phyloP scores from a whole-genome alignment of 2,329 filamentous ascomycete genomes.

The Nemania abortiva region DNA sequence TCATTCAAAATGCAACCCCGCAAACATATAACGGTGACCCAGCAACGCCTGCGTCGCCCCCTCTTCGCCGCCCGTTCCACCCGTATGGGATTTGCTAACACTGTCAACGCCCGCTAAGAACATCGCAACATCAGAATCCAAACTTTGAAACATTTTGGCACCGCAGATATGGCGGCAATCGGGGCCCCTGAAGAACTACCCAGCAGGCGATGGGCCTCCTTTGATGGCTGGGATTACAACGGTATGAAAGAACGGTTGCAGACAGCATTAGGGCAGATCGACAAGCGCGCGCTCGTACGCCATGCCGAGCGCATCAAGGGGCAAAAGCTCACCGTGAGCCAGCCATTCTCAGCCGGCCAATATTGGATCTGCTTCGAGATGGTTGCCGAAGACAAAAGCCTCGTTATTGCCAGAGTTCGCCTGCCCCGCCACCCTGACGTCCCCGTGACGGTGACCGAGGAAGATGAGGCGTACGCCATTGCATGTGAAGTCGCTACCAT shows the following conservation, averaged over 20 bases:
- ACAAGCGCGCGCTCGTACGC: conserved; percentile 39
- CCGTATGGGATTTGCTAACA: background rate
- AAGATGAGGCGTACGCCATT: conserved; percentile 29
- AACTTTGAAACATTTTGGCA: conserved; percentile 7
- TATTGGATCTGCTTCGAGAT: conserved; percentile 37
- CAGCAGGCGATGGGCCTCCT: conserved; percentile 38
- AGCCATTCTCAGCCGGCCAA: conserved; percentile 50
- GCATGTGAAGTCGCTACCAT: conserved; percentile 34
- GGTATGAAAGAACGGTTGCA: conserved; percentile 37
- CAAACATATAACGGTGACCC: too few species aligned
- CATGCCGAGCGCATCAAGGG: conserved; percentile 43
- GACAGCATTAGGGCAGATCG: conserved; percentile 20
- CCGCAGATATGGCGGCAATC: conserved; percentile 39
- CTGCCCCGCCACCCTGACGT: conserved; percentile 28
- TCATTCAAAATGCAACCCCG: too few species aligned
- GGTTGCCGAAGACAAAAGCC: conserved; percentile 29
- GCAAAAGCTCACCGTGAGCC: conserved; percentile 47
- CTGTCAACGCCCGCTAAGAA: background rate
- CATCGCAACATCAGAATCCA: conserved; percentile 2
- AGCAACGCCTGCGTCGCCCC: too few species aligned
- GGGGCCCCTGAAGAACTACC: conserved; percentile 49
- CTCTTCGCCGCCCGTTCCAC: too few species aligned
- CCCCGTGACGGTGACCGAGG: conserved; percentile 27
- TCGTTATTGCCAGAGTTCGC: conserved; percentile 31
- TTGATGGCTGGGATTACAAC: conserved; percentile 38